Evolutionary conservation across 108 stramenopile genomes (phyloP).

Genomic region (Asterionellopsis glacialis): DNA sequence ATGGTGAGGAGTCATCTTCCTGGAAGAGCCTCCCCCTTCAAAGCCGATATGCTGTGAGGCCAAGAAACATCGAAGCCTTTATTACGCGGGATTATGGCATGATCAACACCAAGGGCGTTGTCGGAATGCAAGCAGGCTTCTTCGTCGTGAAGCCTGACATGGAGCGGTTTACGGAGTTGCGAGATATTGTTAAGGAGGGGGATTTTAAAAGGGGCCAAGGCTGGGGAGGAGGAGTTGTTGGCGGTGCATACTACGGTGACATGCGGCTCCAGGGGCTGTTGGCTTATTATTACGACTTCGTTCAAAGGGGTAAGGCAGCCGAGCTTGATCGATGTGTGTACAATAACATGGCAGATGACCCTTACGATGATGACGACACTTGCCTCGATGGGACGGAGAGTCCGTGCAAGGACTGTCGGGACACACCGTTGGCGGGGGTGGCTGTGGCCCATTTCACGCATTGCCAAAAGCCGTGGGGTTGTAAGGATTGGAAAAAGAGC

Average conservation of each 20-base stretch:
- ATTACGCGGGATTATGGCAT: constrained; percentile 70
- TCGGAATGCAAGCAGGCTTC: constrained; percentile 89
- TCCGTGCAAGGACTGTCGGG: constrained; percentile 63
- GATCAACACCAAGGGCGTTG: constrained; percentile 37
- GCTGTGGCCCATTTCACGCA: constrained; percentile 71
- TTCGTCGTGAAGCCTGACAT: constrained; percentile 63
- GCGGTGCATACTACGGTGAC: too few relatives aligned
- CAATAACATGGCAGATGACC: constrained; percentile 85
- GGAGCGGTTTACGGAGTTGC: constrained; percentile 55
- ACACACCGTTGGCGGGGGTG: constrained; percentile 31
- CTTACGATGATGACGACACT: too few relatives aligned
- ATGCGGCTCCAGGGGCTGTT: constrained; percentile 33
- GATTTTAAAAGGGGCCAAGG: constrained; percentile 44
- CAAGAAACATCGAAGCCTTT: constrained; percentile 43
- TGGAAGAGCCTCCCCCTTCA: constrained; percentile 10
- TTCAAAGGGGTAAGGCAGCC: constrained; percentile 49
- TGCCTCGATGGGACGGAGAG: constrained; percentile 39
- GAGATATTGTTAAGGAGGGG: constrained; percentile 54
- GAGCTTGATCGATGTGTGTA: constrained; percentile 75
- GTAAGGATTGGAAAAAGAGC: too few relatives aligned
- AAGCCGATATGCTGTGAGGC: constrained; percentile 8
- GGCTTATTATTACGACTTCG: too few relatives aligned
- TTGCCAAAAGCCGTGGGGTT: too few relatives aligned
- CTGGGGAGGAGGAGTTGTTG: constrained; percentile 74
- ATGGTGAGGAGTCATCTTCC: background rate